Evolutionary conservation across 2,329 filamentous ascomycete genomes (phyloP).

Genomic region (Talaromyces sp.): DNA sequence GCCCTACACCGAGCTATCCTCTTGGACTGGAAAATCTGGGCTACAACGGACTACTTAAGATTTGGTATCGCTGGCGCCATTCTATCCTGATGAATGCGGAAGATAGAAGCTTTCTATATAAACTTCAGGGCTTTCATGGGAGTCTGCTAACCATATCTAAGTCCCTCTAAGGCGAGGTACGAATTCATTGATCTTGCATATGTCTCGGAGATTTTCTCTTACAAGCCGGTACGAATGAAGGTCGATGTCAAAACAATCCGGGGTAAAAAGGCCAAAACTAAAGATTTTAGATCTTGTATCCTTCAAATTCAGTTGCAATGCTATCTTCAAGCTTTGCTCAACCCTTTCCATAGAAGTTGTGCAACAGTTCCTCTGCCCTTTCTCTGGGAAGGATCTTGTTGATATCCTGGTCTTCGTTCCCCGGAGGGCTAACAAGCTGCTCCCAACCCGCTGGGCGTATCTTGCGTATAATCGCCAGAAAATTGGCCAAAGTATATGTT

Average conservation of each 20-base stretch:
- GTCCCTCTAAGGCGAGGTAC: neutral
- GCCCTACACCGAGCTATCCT: neutral
- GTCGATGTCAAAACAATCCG: neutral
- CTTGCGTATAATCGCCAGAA: conserved; percentile 37
- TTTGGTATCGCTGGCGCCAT: neutral
- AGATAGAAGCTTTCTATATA: neutral
- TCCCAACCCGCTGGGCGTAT: conserved; percentile 35
- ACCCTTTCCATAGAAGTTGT: conserved; percentile 22
- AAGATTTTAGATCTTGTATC: neutral
- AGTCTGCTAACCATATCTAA: neutral
- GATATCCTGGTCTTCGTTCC: conserved; percentile 22
- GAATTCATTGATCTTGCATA: neutral
- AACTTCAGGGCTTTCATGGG: neutral
- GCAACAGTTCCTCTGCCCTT: conserved; percentile 27
- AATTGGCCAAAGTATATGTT: conserved; percentile 46
- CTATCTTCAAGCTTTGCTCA: conserved; percentile 26
- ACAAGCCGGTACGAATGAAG: neutral
- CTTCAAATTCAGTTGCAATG: conserved; percentile 4
- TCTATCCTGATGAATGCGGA: neutral
- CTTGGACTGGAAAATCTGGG: neutral
- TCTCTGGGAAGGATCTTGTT: conserved; percentile 23
- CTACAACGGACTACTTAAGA: neutral
- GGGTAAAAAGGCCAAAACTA: neutral
- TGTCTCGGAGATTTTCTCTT: too few relatives aligned
- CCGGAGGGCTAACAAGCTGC: conserved; percentile 28